These are phyloP conservation scores for Solanum etuberosum DNA, from an alignment of 257 asterid genomes.

Conservation along the genomic window DNA sequence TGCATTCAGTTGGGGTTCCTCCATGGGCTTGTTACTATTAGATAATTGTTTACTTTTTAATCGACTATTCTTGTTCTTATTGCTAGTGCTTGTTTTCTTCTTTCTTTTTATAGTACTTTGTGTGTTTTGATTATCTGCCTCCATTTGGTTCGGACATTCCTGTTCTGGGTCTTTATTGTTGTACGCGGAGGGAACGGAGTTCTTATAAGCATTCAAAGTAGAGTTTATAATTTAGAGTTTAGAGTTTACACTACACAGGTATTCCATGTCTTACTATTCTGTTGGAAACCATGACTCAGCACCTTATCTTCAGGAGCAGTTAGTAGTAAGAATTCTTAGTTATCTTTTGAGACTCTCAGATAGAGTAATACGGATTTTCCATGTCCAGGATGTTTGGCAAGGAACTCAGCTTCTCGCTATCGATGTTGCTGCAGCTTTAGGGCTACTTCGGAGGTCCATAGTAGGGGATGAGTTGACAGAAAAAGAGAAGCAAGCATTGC, in stretches of 20 bases:
- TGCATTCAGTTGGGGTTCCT: background rate
- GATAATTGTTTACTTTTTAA: background rate
- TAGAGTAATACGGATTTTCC: background rate
- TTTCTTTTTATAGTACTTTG: background rate
- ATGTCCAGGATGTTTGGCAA: constrained; percentile 82
- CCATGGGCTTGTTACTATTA: background rate
- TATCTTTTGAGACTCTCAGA: background rate
- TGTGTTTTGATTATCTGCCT: background rate
- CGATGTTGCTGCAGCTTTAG: constrained; percentile 83
- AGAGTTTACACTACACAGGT: background rate
- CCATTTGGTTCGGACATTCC: background rate
- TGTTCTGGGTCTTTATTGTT: background rate
- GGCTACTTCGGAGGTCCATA: constrained; percentile 57
- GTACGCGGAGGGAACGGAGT: background rate
- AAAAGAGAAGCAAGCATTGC: constrained; percentile 88
- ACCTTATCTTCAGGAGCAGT: background rate
- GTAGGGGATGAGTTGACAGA: constrained; percentile 82
- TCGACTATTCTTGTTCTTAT: background rate
- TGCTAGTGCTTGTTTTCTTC: background rate
- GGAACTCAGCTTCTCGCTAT: constrained; percentile 99
- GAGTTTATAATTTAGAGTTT: background rate
- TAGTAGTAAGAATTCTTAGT: background rate
- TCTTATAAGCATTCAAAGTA: background rate
- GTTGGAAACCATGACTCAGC: background rate
- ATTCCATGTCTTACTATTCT: background rate